Evolutionary conservation across 1,139 yeast species (phyloP).

Genomic region (Candida mesenterica): DNA sequence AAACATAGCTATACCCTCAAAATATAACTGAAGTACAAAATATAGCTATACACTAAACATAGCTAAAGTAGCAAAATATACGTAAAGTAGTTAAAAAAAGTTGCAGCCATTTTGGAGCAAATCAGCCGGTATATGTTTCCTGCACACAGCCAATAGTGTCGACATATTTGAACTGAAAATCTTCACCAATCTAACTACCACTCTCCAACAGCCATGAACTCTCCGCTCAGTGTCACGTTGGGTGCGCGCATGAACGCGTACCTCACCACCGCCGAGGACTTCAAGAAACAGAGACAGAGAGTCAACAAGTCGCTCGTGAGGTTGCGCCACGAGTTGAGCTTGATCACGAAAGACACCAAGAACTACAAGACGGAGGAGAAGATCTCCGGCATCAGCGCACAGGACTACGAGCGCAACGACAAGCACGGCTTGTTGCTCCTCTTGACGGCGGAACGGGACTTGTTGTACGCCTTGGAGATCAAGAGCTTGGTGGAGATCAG

Average conservation of each 20-base stretch:
- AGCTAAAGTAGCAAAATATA: no score
- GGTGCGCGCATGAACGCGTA: constrained; percentile 50
- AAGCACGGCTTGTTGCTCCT: constrained; percentile 50
- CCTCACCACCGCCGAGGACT: constrained; percentile 52
- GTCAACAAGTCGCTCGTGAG: constrained; percentile 50
- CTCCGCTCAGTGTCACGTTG: constrained; percentile 43
- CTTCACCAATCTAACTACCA: no score
- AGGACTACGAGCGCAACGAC: constrained; percentile 47
- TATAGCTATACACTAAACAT: no score
- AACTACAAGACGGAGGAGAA: constrained; percentile 49
- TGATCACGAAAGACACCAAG: constrained; percentile 59
- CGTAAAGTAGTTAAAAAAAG: no score
- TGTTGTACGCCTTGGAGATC: constrained; percentile 66
- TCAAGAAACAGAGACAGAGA: constrained; percentile 46
- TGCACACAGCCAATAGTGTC: no score
- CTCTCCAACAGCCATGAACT: no score
- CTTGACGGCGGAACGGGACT: constrained; percentile 63
- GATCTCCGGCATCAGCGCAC: constrained; percentile 38
- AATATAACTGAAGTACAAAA: no score
- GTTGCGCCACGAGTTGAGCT: constrained; percentile 54
- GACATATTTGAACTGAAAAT: no score
- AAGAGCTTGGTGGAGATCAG: constrained; percentile 57
- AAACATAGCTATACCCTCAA: no score
- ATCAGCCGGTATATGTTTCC: no score
- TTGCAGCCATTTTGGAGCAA: no score